Evolutionary conservation across 2,329 filamentous ascomycete species (phyloP).

Genomic region (Claviceps digitariae): DNA sequence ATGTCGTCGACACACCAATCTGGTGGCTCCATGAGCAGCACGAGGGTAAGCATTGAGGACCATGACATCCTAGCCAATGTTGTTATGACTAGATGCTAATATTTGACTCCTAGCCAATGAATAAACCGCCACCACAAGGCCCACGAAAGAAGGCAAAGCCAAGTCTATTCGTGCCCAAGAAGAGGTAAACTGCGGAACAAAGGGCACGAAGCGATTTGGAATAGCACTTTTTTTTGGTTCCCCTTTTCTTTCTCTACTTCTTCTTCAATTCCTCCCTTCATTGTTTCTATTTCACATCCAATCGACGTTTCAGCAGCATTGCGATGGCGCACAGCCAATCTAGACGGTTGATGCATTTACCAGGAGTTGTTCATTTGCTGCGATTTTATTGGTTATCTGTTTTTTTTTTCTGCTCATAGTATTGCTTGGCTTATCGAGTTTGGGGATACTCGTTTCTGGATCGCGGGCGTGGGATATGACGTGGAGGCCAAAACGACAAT

Average conservation of each 20-base stretch:
- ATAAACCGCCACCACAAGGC: conserved; percentile 3
- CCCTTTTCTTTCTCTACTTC: no score
- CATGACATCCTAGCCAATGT: not conserved
- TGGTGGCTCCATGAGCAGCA: conserved; percentile 6
- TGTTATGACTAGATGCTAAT: not conserved
- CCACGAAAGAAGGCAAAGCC: conserved; percentile 10
- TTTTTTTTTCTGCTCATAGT: not conserved
- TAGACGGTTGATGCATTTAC: not conserved
- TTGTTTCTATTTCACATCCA: not conserved
- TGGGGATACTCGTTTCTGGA: not conserved
- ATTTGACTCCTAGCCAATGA: not conserved
- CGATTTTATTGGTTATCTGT: not conserved
- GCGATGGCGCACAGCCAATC: conserved; percentile 3
- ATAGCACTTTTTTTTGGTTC: not conserved
- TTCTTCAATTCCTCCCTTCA: not conserved
- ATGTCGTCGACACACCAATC: conserved; percentile 8
- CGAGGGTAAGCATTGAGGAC: conserved; percentile 9
- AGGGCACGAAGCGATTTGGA: no score
- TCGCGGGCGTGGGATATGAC: not conserved
- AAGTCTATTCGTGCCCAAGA: conserved; percentile 12
- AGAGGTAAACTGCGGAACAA: conserved; percentile 6
- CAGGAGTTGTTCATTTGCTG: not conserved
- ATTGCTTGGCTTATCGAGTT: not conserved
- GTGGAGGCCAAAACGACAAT: not conserved
- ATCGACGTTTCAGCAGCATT: not conserved